Base-by-base conservation (phyloP, 768 basidiomycete species). In the Pleurotus tuber-regium region DNA sequence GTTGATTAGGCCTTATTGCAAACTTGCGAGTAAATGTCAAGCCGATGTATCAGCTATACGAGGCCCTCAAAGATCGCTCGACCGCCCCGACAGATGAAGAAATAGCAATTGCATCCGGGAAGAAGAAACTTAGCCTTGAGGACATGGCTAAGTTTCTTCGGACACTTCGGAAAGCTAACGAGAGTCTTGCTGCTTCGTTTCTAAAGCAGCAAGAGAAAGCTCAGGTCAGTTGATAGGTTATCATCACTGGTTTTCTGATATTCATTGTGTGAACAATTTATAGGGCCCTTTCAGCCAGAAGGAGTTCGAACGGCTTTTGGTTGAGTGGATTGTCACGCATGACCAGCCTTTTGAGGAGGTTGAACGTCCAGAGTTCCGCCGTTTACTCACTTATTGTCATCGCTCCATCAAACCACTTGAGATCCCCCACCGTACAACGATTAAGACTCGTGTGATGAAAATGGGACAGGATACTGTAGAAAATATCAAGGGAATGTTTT, bases 301-400 rank as follows among this genome's bases (percentile, higher is more conserved):
- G 6, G 23, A 57, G 18, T 62, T 62, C 21, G 57, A 60, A n/a
- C 18, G 11, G 4, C 54, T 58, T 9, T 42, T 61, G n/a, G 50
- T 51, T 1, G 53, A 59, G 38, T 59, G 59, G 54, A 38, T 61
- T 2, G 54, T 53, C 12, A 47, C 53, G 1, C 53, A 44, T 19
- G 56, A 63, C 35, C 59, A 61, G 19, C 57, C 59, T 1, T 62
- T 65, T 21, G 57, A 62, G 3, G 55, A 54, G 31, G 57, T 61
- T 44, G 57, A 61, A 5, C 53, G 55, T 19, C 56, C 55, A 1
- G 61, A 61, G 26, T 62, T 63, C 29, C 26, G 41, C 1, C 26
- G 12, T 0, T 16, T 65, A 5, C 43, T 63, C 1, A 21, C 57
- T 11, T 65, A 63, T 51, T 50, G 39, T 24, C 57, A 56, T 8